A percentile compares a stretch with the other conserved stretches of the same genome.
phyloP scores from a whole-genome alignment of 2,329 filamentous ascomycete genomes.

The Trichoderma aggressivum region DNA sequence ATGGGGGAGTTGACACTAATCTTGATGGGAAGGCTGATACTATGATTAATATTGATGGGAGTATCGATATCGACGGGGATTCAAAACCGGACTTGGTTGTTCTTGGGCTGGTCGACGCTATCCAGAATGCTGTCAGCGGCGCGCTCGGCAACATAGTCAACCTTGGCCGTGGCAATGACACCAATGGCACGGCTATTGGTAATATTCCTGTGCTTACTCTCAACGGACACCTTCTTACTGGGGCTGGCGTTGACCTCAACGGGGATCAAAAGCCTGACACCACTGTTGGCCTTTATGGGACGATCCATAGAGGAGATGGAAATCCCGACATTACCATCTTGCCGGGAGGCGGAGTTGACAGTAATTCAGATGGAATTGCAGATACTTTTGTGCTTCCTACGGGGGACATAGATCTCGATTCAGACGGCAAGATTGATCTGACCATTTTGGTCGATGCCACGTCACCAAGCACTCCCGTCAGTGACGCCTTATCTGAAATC shows the following conservation, averaged over 20 bases:
- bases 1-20: neutral
- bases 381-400: neutral
- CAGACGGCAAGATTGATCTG: conserved; percentile 1
- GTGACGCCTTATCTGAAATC: no score
- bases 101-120: neutral
- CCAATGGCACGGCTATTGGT: neutral
- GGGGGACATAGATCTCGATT: neutral
- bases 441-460: neutral
- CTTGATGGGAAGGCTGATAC: neutral
- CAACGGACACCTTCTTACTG: neutral
- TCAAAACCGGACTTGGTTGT: neutral
- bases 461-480: neutral
- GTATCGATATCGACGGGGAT: neutral
- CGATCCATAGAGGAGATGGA: neutral
- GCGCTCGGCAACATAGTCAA: neutral
- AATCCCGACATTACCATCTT: neutral
- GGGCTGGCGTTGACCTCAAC: neutral
- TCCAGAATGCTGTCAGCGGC: neutral
- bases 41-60: neutral
- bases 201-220: neutral
- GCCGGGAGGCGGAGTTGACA: neutral
- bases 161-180: neutral
- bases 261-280: conserved; percentile 5
- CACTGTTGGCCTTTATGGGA: neutral
- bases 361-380: neutral